Conservation (phyloP, 176 grass and related monocot genomes). For the Oryza nivara region DNA sequence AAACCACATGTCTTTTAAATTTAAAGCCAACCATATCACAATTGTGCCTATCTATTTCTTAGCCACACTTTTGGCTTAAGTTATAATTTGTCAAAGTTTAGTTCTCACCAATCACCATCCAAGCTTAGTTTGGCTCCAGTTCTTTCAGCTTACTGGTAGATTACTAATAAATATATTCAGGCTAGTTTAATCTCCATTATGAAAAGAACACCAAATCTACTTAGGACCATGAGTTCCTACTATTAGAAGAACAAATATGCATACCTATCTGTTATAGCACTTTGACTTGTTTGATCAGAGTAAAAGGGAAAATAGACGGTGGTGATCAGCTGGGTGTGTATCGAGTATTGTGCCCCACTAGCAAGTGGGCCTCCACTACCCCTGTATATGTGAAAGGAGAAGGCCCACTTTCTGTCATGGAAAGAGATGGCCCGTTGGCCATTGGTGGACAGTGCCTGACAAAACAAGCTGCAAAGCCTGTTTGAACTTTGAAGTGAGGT, state of each 20-base stretch:
- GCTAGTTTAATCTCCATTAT: no score
- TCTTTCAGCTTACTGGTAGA: neutral
- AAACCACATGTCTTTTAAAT: no score
- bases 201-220: neutral
- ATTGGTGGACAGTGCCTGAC: slow-evolving; percentile 41
- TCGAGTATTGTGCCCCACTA: neutral
- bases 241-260: neutral
- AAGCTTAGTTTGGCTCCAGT: no score
- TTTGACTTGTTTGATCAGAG: neutral
- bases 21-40: no score
- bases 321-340: neutral
- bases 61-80: no score
- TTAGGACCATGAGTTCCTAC: neutral
- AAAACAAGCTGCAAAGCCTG: slow-evolving; percentile 37
- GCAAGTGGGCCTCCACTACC: neutral
- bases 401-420: slow-evolving; percentile 26
- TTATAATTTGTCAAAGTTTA: no score
- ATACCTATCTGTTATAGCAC: neutral
- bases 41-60: no score
- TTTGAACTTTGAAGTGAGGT: slow-evolving; percentile 31
- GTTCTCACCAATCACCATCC: no score
- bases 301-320: neutral
- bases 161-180: no score
- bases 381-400: neutral
- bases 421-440: neutral